Evolutionary conservation across 2,329 filamentous ascomycete genomes (phyloP), one percentile per base, ranked within the genome.

Genomic region (Diaporthe ampelina): DNA sequence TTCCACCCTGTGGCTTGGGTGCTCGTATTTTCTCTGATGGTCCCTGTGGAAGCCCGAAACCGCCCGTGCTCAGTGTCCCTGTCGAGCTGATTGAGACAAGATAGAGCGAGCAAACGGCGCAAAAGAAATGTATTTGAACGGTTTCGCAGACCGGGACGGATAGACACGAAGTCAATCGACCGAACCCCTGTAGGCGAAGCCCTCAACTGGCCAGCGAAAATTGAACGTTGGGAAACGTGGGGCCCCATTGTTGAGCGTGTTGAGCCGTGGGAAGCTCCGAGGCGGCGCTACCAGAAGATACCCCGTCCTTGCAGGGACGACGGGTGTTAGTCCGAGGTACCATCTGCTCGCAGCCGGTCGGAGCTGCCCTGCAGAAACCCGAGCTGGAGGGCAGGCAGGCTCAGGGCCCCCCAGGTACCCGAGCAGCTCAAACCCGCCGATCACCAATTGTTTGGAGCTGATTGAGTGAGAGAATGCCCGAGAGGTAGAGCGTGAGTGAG

Each of bases 161-260:
- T 13, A 15, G 52, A 45, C 35, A 57, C 11, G 32, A 29, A 40
- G 67, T 35, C 50, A 56, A 70, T 70, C 35, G 50, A 45, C 50
- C 65, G 40, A 65, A 13, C 67, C 50, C 54, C 67, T 70, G 67
- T 35, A n/a, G 37, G n/a, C 57, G 37, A 61, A 63, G 43, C 11
- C 45, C 63, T 52, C 63, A 67, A 67, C 63, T 67, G 63, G 63
- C 45, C 45, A 21, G 35, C 29, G 63, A 67, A 52, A 67, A 52
- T 54, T 67, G 69, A 72, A 48, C 57, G 69, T 72, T 72, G 69
- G 69, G 69, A 72, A 72, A 54, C 40, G 35, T 59, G 45, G 69
- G 48, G 32, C 69, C 50, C 69, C 57, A 72, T 72, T 61, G 69
- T 72, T 72, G 69, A 72, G 69, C 37, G 45, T 56, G 56, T 67